These are phyloP conservation scores for Pleodorina starrii DNA, from an alignment of 139 green algal genomes.

Conservation along the genomic window DNA sequence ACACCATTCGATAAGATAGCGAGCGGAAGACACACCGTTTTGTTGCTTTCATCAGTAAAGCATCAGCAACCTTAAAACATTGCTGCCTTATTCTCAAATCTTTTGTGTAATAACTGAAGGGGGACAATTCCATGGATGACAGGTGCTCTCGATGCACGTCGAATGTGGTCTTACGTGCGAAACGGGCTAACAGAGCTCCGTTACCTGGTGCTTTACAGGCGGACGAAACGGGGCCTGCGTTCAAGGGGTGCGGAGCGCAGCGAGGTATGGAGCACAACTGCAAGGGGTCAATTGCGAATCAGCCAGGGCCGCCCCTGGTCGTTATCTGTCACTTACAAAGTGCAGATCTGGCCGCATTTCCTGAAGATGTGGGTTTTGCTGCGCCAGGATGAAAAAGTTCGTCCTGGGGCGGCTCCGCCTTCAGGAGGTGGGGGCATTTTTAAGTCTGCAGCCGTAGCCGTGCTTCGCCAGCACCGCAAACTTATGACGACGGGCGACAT, in stretches of 20 bases:
- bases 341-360: no score
- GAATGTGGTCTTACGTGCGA: neutral
- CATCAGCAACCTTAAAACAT: no score
- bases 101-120: no score
- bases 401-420: neutral
- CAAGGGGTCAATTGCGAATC: slow-evolving; percentile 3
- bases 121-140: slow-evolving; percentile 35
- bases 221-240: neutral
- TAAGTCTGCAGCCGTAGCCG: slow-evolving; percentile 82
- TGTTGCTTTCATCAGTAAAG: no score
- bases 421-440: slow-evolving; percentile 81
- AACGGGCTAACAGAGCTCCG: neutral
- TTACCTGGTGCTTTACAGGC: neutral
- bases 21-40: neutral
- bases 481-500: slow-evolving; percentile 86
- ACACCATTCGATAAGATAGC: no score
- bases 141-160: slow-evolving; percentile 9
- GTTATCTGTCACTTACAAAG: no score
- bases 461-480: slow-evolving; percentile 77
- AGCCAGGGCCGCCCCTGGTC: no score
- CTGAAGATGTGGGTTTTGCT: no score
- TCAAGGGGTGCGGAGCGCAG: neutral
- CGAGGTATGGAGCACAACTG: neutral
- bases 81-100: no score
- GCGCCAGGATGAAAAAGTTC: slow-evolving; percentile 42